These are phyloP conservation scores for Talaromyces stipitatus DNA, from an alignment of 495 filamentous ascomycete genomes.

Conservation along the genomic window DNA sequence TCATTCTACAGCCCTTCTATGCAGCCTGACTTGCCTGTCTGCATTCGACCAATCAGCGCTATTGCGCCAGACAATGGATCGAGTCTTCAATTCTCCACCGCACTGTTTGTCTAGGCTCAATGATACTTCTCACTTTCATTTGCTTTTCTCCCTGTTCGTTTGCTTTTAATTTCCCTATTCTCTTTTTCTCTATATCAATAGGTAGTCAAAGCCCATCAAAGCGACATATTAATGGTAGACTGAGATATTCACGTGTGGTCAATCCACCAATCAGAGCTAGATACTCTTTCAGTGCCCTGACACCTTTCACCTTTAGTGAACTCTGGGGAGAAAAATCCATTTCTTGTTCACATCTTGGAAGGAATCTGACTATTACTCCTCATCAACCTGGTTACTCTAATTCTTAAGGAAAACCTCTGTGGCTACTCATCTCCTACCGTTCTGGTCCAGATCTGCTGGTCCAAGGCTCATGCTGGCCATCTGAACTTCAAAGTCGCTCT, in stretches of 20 bases:
- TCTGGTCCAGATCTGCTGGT: background rate
- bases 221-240: background rate
- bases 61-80: constrained; percentile 1
- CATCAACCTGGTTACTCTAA: background rate
- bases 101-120: background rate
- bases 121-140: background rate
- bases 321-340: background rate
- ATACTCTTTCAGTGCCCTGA: background rate
- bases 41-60: background rate
- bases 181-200: background rate
- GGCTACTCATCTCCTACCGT: background rate
- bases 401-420: background rate
- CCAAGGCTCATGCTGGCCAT: background rate
- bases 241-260: background rate
- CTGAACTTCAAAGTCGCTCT: background rate
- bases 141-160: background rate
- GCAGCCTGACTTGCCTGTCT: background rate
- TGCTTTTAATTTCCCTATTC: background rate
- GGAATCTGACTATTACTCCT: background rate
- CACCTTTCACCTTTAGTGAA: background rate
- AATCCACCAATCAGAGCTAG: background rate
- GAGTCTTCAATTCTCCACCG: background rate
- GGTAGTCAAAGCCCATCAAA: background rate
- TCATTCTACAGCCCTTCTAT: constrained; percentile 3
- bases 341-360: background rate